phyloP scores from a whole-genome alignment of 2,329 filamentous ascomycete species.

The Calonectria leucothoes region DNA sequence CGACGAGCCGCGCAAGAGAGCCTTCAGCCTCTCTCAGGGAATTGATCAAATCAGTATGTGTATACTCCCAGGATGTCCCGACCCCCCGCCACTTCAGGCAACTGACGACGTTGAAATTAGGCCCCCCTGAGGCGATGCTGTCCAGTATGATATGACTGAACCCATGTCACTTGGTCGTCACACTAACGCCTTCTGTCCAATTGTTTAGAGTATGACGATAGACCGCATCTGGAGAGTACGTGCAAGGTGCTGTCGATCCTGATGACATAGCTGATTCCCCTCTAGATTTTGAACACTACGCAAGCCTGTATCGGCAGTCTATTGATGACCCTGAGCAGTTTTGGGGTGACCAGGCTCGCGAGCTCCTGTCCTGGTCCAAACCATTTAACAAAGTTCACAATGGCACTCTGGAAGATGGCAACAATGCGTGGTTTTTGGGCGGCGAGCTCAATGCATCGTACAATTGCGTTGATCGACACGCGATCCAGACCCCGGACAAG shows the following conservation, averaged over 20 bases:
- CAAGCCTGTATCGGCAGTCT: constrained; percentile 77
- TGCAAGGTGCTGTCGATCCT: neutral
- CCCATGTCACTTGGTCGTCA: neutral
- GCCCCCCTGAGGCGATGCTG: constrained; percentile 21
- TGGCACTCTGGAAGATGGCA: constrained; percentile 79
- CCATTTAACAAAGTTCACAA: constrained; percentile 88
- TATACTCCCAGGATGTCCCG: neutral
- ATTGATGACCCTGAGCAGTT: constrained; percentile 87
- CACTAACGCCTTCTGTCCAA: neutral
- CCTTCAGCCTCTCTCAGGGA: neutral
- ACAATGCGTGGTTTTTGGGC: constrained; percentile 92
- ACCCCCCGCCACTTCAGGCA: neutral
- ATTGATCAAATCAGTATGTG: constrained; percentile 13
- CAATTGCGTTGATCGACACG: constrained; percentile 95
- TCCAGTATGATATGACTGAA: constrained; percentile 20
- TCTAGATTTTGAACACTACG: constrained; percentile 70
- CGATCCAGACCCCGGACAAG: constrained; percentile 87
- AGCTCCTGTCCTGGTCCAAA: constrained; percentile 86
- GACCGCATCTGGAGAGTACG: constrained; percentile 22
- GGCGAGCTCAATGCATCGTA: constrained; percentile 91
- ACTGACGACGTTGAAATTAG: constrained; percentile 5
- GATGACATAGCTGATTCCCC: neutral
- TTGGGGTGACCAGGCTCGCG: constrained; percentile 84
- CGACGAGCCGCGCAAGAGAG: neutral
- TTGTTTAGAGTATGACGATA: constrained; percentile 10